Evolutionary conservation across 2,329 filamentous ascomycete species (phyloP), one percentile per base, ranked within the genome.

Genomic region (Cladophialophora exuberans): DNA sequence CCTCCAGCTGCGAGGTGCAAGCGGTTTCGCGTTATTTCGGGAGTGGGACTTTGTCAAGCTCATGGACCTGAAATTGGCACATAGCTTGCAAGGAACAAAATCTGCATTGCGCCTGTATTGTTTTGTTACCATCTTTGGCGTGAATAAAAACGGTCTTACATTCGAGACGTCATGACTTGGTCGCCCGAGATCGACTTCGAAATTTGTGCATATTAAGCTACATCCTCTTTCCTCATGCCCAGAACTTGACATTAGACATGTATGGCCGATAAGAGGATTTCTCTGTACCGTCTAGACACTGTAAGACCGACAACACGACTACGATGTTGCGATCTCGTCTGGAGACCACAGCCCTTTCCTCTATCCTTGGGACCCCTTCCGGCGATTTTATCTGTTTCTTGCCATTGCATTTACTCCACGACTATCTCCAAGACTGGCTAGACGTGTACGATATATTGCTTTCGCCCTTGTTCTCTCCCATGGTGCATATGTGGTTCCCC

Each of bases 231-330:
- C n/a, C n/a, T n/a, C n/a, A n/a, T n/a, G n/a, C n/a, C n/a, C n/a
- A n/a, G n/a, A n/a, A n/a, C 26, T 10, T n/a, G n/a, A n/a, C n/a
- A n/a, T n/a, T n/a, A 23, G 36, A 10, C 23, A 86, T 76, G 39
- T 71, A 77, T 61, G 58, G 22, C 39, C 26, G 3, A 35, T 18
- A 23, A 53, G 15, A 17, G 48, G 39, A 43, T 61, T 11, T 61
- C 62, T 18, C 52, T 63, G 2, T 31, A 69, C 56, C 15, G 82
- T 80, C 41, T n/a, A 83, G 70, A 54, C 51, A 2, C 50, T 64
- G 10, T 48, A 50, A 41, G 38, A 55, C 17, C 57, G 63, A 10
- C 57, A 62, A 31, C 43, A 53, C 11, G 30, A 20, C 22, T 65
- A 60, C 28, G 51, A 65, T 53, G 38, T 36, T 23, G 49, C 55